Evolutionary conservation across 169 alveolate genomes (phyloP).

Genomic region (Plasmodium inui): DNA sequence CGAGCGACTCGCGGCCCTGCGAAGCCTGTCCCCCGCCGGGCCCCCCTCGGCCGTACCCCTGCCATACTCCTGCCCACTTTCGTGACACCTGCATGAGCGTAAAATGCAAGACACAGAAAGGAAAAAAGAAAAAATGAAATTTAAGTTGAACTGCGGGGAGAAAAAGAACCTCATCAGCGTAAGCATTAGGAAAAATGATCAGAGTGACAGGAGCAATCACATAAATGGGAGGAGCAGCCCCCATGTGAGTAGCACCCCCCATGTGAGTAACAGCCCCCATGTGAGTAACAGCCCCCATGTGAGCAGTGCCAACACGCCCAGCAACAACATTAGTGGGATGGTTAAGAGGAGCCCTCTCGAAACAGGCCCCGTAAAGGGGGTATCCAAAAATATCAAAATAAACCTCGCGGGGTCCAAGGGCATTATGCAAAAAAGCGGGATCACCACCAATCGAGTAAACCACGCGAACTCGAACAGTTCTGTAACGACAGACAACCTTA

Average conservation of each 20-base stretch:
- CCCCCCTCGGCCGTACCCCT: conserved; percentile 2
- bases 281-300: neutral
- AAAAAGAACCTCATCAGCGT: conserved; percentile 43
- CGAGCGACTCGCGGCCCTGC: neutral
- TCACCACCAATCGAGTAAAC: neutral
- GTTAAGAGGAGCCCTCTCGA: conserved; percentile 16
- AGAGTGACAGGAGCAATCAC: neutral
- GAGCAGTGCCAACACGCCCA: neutral
- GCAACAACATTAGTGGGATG: neutral
- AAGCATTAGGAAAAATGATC: conserved; percentile 8
- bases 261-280: neutral
- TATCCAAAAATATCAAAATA: conserved; percentile 49
- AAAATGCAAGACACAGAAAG: conserved; percentile 69
- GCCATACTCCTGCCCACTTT: conserved; percentile 1
- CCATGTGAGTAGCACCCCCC: neutral
- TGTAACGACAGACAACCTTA: conserved; percentile 6
- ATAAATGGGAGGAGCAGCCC: neutral
- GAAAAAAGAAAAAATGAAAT: conserved; percentile 62
- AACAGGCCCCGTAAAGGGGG: neutral
- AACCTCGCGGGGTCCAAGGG: conserved; percentile 37
- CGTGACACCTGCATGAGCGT: conserved; percentile 11
- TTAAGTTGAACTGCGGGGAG: conserved; percentile 33
- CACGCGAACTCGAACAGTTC: neutral
- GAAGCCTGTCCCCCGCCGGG: neutral
- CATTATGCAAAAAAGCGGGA: conserved; percentile 12